Evolutionary conservation across 768 basidiomycete species (phyloP).

Genomic region (Lactarius deliciosus): DNA sequence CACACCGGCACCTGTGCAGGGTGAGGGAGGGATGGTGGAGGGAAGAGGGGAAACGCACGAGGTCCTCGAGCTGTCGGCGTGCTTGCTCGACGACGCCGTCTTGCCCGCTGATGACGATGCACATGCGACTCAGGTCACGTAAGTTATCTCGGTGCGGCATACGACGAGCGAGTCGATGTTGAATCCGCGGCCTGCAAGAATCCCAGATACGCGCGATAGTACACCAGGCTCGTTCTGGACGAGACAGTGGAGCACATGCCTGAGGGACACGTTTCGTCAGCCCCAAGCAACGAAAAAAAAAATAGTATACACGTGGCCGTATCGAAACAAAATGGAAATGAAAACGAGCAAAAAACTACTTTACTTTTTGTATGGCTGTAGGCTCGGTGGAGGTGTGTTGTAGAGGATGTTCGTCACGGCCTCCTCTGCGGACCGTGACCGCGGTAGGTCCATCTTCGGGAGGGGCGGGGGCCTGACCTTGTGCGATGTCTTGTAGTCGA

Average conservation of each 20-base stretch:
- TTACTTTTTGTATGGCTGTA: conserved; percentile 91
- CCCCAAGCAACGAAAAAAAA: not conserved
- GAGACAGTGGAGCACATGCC: conserved; percentile 94
- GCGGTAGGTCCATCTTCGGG: conserved; percentile 81
- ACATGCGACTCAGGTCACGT: conserved; percentile 96
- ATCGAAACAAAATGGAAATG: conserved; percentile 1
- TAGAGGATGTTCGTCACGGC: conserved; percentile 97
- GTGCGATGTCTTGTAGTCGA: conserved; percentile 85
- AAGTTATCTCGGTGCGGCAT: conserved; percentile 95
- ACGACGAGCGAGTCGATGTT: conserved; percentile 99
- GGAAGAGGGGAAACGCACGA: conserved; percentile 54
- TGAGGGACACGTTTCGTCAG: conserved; percentile 35
- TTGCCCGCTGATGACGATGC: conserved; percentile 93
- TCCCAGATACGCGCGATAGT: conserved; percentile 96
- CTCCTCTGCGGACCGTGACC: conserved; percentile 85
- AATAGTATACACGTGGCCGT: conserved; percentile 22
- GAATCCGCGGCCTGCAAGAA: conserved; percentile 94
- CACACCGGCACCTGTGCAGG: conserved; percentile 87
- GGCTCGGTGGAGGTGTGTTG: conserved; percentile 89
- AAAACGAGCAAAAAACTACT: no score
- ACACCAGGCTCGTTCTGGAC: conserved; percentile 99
- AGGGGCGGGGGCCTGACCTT: conserved; percentile 76
- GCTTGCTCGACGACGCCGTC: conserved; percentile 98
- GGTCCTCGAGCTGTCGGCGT: conserved; percentile 90
- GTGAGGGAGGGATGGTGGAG: not conserved